These are phyloP conservation scores for Penicillium sp. DNA, from an alignment of 2,329 filamentous ascomycete genomes.

Conservation along the genomic window DNA sequence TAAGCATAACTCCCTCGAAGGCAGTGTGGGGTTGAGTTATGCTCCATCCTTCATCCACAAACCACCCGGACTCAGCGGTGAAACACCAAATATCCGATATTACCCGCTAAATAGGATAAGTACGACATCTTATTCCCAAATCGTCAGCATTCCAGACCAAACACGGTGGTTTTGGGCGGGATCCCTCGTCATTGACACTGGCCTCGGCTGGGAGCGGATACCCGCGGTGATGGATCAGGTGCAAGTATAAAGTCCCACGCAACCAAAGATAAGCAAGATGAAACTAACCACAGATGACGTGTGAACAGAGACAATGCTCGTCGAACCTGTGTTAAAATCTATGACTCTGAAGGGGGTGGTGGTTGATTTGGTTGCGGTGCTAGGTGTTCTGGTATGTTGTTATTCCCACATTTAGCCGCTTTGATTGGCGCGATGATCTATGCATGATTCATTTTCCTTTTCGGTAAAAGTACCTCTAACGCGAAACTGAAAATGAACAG, in stretches of 20 bases:
- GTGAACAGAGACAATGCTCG: conserved; percentile 20
- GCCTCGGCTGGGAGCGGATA: conserved; percentile 26
- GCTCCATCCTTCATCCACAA: background rate
- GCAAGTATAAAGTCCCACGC: conserved; percentile 18
- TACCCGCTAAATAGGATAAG: background rate
- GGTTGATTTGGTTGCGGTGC: conserved; percentile 16
- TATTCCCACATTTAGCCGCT: background rate
- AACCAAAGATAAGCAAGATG: conserved; percentile 1
- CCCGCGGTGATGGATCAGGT: conserved; percentile 12
- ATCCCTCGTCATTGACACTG: conserved; percentile 4
- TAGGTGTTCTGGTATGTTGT: conserved; percentile 21
- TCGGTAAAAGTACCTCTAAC: background rate
- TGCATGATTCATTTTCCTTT: background rate
- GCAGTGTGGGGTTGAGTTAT: background rate
- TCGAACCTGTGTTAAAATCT: conserved; percentile 21
- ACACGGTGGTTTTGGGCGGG: background rate
- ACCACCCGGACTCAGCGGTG: background rate
- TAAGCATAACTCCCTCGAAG: background rate
- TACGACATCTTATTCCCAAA: background rate
- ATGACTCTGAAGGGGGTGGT: conserved; percentile 17
- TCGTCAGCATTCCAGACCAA: background rate
- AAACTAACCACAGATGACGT: background rate
- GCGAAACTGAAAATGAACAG: conserved; percentile 9
- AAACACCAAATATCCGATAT: background rate
- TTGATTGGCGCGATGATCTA: background rate